These are phyloP conservation scores for Talaromyces sp. DNA, from an alignment of 2,329 filamentous ascomycete species.

Conservation along the genomic window DNA sequence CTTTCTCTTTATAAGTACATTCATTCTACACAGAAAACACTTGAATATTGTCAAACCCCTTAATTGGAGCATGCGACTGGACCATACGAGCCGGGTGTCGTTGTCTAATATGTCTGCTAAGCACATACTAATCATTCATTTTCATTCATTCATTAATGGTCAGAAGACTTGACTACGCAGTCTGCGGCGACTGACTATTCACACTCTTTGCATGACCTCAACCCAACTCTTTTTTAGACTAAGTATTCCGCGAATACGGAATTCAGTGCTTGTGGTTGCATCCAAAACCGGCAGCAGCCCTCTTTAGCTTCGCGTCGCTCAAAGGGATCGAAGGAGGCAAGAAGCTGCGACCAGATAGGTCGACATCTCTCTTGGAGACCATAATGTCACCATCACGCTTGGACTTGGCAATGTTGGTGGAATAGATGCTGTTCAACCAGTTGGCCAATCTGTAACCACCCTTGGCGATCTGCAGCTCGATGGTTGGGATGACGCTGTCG, in stretches of 20 bases:
- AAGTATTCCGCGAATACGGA: background rate
- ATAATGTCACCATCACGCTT: background rate
- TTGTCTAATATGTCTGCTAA: background rate
- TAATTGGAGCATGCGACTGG: too few relatives aligned
- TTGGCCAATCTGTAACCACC: constrained; percentile 19
- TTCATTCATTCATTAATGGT: background rate
- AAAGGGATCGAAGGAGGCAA: constrained; percentile 5
- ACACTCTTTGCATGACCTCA: background rate
- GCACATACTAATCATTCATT: background rate
- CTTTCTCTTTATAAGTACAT: background rate
- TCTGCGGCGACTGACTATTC: background rate
- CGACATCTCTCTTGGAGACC: background rate
- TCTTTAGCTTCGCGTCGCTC: background rate
- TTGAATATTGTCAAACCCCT: background rate
- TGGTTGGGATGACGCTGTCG: constrained; percentile 20
- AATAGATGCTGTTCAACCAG: constrained; percentile 17
- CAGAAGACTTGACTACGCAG: background rate
- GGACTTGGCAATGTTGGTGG: background rate
- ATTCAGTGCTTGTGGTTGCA: background rate
- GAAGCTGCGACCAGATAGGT: background rate
- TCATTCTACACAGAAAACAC: background rate
- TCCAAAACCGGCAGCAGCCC: background rate
- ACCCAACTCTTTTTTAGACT: background rate
- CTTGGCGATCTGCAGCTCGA: constrained; percentile 20
- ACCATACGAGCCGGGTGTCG: background rate